These are phyloP conservation scores for Termitomyces sp. DNA, from an alignment of 768 basidiomycete genomes.

Conservation along the genomic window DNA sequence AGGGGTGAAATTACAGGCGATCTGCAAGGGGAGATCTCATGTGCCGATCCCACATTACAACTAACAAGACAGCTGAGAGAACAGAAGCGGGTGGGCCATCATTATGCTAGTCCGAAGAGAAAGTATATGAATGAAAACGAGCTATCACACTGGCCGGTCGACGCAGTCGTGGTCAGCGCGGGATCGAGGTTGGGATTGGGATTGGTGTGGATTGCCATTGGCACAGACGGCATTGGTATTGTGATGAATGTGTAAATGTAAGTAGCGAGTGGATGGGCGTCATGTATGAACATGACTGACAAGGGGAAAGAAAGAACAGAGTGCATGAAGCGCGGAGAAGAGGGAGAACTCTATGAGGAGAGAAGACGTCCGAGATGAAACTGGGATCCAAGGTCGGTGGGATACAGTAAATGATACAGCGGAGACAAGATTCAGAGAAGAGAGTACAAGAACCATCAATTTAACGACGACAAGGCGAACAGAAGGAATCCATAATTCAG, in stretches of 20 bases:
- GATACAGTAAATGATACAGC: slow-evolving; percentile 2
- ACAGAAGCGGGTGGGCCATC: not conserved
- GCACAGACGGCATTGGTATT: not conserved
- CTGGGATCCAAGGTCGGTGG: not conserved
- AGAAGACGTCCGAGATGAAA: not conserved
- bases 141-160: not conserved
- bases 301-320: not conserved
- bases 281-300: slow-evolving; percentile 1
- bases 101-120: not conserved
- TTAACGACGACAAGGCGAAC: not conserved
- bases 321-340: not conserved
- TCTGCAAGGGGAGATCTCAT: not conserved
- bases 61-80: not conserved
- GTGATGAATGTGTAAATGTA: not conserved
- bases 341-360: not conserved
- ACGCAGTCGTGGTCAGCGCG: not conserved
- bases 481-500: not conserved
- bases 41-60: not conserved
- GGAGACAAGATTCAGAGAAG: not conserved
- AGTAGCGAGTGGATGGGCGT: not conserved
- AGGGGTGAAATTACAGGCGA: too few relatives aligned
- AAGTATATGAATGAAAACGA: not conserved
- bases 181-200: not conserved
- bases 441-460: not conserved
- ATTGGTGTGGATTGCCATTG: not conserved